phyloP scores from a whole-genome alignment of 192 early-diverging fungal species.

The Polychytrium aggregatum region DNA sequence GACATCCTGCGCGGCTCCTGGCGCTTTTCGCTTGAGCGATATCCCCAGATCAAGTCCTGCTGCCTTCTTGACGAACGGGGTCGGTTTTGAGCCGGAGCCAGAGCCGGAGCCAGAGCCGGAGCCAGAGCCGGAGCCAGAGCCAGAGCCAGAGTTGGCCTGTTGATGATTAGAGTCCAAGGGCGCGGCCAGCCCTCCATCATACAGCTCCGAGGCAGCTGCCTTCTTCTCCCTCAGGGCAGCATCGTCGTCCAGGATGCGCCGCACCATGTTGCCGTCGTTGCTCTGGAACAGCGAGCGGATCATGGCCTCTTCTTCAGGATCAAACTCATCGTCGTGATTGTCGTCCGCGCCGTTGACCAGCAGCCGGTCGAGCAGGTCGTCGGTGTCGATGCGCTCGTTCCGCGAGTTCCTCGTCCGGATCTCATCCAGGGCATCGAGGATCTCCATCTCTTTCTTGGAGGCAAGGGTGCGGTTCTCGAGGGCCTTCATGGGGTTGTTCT shows the following conservation, averaged over 20 bases:
- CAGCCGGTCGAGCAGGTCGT: constrained; percentile 47
- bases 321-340: constrained; percentile 13
- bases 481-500: constrained; percentile 88
- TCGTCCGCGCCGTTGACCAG: constrained; percentile 12
- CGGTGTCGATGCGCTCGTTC: constrained; percentile 63
- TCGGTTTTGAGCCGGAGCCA: too few species aligned
- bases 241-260: constrained; percentile 41
- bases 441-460: constrained; percentile 94
- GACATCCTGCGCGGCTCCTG: too few species aligned
- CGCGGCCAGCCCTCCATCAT: not conserved
- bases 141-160: too few species aligned
- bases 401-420: constrained; percentile 78
- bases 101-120: too few species aligned
- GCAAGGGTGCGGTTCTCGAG: constrained; percentile 90
- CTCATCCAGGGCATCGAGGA: constrained; percentile 92
- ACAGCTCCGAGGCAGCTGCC: not conserved
- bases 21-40: too few species aligned
- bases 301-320: constrained; percentile 55
- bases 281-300: constrained; percentile 51
- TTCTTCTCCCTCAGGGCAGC: constrained; percentile 1
- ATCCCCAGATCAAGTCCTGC: too few species aligned
- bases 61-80: too few species aligned
- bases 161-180: too few species aligned
- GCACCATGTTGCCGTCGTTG: constrained; percentile 54
- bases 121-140: too few species aligned